phyloP scores from a whole-genome alignment of 306 rosid species.

The Gynostemma pentaphyllum region DNA sequence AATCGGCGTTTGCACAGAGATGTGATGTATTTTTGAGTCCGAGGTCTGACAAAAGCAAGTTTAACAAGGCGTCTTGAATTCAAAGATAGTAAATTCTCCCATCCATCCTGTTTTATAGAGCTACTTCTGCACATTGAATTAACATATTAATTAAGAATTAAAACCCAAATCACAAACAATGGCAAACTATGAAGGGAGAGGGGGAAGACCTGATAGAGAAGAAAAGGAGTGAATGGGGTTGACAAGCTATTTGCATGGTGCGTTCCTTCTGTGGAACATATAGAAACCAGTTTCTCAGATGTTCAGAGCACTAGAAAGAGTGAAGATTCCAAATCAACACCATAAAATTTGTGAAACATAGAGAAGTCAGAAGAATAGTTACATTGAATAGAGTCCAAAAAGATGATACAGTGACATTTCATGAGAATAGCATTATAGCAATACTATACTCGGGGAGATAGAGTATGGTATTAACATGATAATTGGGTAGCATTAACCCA shows the following conservation, averaged over 20 bases:
- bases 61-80: conserved; percentile 21
- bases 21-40: conserved; percentile 4
- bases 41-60: conserved; percentile 24
- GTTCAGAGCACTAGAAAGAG: background rate
- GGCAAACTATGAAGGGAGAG: background rate
- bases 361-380: background rate
- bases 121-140: conserved; percentile 35
- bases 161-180: background rate
- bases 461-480: background rate
- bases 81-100: conserved; percentile 22
- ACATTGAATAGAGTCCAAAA: background rate
- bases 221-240: conserved; percentile 16
- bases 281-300: background rate
- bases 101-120: conserved; percentile 16
- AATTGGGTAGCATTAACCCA: background rate
- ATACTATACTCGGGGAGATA: background rate
- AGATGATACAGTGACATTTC: background rate
- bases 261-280: conserved; percentile 11
- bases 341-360: conserved; percentile 2
- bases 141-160: conserved; percentile 5
- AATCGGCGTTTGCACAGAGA: conserved; percentile 26
- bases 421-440: background rate
- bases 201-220: conserved; percentile 22
- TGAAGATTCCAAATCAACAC: conserved; percentile 1
- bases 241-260: conserved; percentile 33